Conservation (phyloP, 2,329 filamentous ascomycete genomes). For the Helotiales sp. region DNA sequence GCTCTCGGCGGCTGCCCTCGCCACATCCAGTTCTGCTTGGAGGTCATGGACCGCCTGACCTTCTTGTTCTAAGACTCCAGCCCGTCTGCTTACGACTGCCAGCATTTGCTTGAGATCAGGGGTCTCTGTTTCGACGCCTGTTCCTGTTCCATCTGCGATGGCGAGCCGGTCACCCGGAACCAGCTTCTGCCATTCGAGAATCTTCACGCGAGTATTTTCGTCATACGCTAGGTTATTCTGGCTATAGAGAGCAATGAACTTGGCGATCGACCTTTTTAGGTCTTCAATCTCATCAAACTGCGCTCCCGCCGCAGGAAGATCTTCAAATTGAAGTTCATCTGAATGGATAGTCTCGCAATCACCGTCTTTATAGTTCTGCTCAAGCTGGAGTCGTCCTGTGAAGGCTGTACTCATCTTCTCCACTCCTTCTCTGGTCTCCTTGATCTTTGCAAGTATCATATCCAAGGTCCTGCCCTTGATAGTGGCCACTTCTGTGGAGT, state of each 20-base stretch:
- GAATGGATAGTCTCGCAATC: slow-evolving; percentile 21
- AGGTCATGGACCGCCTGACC: slow-evolving; percentile 16
- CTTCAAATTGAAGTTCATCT: slow-evolving; percentile 25
- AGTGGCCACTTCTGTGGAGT: slow-evolving; percentile 16
- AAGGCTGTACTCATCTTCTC: slow-evolving; percentile 22
- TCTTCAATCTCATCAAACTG: slow-evolving; percentile 14
- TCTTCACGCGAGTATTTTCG: slow-evolving; percentile 22
- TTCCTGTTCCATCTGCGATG: slow-evolving; percentile 13
- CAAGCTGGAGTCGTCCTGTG: slow-evolving; percentile 21
- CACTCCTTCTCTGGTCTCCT: slow-evolving; percentile 23
- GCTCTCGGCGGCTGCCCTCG: slow-evolving; percentile 9
- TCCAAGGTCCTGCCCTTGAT: slow-evolving; percentile 19
- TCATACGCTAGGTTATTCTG: slow-evolving; percentile 18
- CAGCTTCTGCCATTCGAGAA: slow-evolving; percentile 21
- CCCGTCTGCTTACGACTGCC: slow-evolving; percentile 16
- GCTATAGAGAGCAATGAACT: slow-evolving; percentile 23
- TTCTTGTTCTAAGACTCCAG: slow-evolving; percentile 22
- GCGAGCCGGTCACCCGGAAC: slow-evolving; percentile 10
- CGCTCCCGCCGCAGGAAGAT: slow-evolving; percentile 15
- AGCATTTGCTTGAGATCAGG: slow-evolving; percentile 19
- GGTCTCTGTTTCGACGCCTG: slow-evolving; percentile 17
- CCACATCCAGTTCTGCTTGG: slow-evolving; percentile 19
- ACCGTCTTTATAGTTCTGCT: slow-evolving; percentile 22
- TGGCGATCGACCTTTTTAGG: slow-evolving; percentile 21
- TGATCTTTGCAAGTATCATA: slow-evolving; percentile 23